Base-by-base conservation (phyloP, 768 basidiomycete species). In the Pisolithus marmoratus region DNA sequence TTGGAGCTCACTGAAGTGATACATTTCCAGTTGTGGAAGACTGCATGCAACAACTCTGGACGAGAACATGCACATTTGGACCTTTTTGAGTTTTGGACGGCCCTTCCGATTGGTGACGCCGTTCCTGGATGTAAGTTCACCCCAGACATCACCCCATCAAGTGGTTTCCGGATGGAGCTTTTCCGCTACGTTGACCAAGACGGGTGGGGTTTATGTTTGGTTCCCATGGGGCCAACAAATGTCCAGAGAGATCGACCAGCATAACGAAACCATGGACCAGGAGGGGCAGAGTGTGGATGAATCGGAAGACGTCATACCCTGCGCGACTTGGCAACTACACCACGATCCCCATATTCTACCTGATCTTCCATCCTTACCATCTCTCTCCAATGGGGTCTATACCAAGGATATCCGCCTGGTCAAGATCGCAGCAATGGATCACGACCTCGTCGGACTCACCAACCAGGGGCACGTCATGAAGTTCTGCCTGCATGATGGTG, bases 101-200 rank as follows among this genome's bases (percentile, higher is more conserved):
- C 89, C 91, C 2, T 87, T 87, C 71, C 72, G 73, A 40, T 72
- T 92, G 37, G 50, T 60, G 15, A 70, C 74, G 0, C 59, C 69
- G 0, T 64, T 69, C 31, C 54, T 77, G 48, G 71, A 74, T 54
- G 68, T 64, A 9, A 69, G 71, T 1, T 74, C 80, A 15, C 62
- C 72, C 2, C 66, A 80, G 23, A 68, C 84, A 29, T 70, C 68
- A 3, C 78, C 83, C 38, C 55, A 66, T 2, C 87, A 87, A 63
- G 76, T 90, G 36, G 85, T 85, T 63, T 85, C 87, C 58, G 91
- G 92, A 40, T 94, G 92, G 92, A 54, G 61, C 14, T 89, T 87
- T 65, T 85, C 85, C n/a, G 78, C 83, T 11, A 72, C 85, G 27
- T 81, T 95, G 59, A 87, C 84, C 8, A 72, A 75, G 54, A 73